Base-by-base conservation (phyloP, 2,329 filamentous ascomycete genomes). In the Neospermospora avenae region DNA sequence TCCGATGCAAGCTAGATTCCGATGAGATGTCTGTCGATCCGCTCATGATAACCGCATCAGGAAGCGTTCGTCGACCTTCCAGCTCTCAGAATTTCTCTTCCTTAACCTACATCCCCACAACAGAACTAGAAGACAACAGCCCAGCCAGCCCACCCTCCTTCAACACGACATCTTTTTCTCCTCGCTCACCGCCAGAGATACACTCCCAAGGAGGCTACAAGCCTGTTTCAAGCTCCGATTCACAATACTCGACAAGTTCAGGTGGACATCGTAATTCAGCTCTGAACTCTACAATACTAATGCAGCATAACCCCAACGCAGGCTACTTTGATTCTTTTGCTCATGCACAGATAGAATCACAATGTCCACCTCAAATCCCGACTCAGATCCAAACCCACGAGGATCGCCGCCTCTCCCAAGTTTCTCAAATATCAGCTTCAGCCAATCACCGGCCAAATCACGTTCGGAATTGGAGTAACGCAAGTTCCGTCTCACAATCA, bases 1-100 rank as follows among this genome's bases (percentile, higher is more conserved):
- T 53, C 46, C 56, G 59, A 3, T 42, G 35, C 37, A 45, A 34
- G n/a, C 53, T 45, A 22, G 65, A 68, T 18, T 54, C 69, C 22
- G 68, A 69, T 28, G 51, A 61, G 3, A 62, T 71, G 62, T 70
- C 69, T 24, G 53, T 69, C 4, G 70, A 71, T 60, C 69, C 70
- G n/a, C 56, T 70, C 1, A 69, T 70, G 58, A 70, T 71, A 60
- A 65, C 37, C 1, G 41, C 56, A 2, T 55, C 64, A 14, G 49
- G 60, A 16, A 68, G 59, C 28, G 49, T 64, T 16, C 63, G 62
- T 10, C 56, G 61, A 3, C 58, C 61, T 16, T 64, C 59, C 25
- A 52, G 57, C 7, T 55, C 59, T 14, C 62, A 64, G 14, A 55
- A 57, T 13, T 45, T 39, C 35, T 55, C 63, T 24, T 64, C 55